Percentiles rank a stretch among this genome's conserved stretches.
phyloP scores from a whole-genome alignment of 345 rosid species.

The Psidium guajava region DNA sequence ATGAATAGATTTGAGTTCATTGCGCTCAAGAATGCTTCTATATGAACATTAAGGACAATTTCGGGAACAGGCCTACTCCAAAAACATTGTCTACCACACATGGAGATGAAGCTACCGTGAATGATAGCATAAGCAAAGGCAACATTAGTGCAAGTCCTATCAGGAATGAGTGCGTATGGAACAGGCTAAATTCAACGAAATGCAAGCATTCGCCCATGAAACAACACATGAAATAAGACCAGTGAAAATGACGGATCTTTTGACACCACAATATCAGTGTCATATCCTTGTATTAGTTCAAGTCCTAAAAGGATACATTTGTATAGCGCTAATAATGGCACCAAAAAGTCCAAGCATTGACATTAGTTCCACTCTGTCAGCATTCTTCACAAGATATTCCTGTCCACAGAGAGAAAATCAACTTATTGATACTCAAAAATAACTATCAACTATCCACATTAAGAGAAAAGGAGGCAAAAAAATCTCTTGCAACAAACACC shows the following conservation, averaged over 20 bases:
- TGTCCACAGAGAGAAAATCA: constrained; percentile 14
- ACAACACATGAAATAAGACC: not conserved
- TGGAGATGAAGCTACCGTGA: not conserved
- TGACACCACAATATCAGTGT: not conserved
- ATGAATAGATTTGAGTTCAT: constrained; percentile 57
- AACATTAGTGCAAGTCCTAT: not conserved
- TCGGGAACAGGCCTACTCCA: not conserved
- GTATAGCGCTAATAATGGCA: constrained; percentile 69
- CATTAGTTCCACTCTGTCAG: constrained; percentile 73
- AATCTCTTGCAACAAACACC: not conserved
- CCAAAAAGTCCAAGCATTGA: constrained; percentile 72
- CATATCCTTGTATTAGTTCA: not conserved
- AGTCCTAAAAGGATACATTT: constrained; percentile 64
- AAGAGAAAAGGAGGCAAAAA: not conserved
- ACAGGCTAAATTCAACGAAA: not conserved
- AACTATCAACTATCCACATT: not conserved
- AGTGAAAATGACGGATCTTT: not conserved
- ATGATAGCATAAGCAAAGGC: not conserved
- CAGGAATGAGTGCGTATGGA: not conserved
- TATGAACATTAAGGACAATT: constrained; percentile 27
- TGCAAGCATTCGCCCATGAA: not conserved
- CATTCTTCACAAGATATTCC: constrained; percentile 81
- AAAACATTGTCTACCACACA: not conserved
- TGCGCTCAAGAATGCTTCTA: constrained; percentile 74
- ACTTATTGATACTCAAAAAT: not conserved